Conservation (phyloP, 352 stramenopile genomes). For the Thalassiosira pacifica region DNA sequence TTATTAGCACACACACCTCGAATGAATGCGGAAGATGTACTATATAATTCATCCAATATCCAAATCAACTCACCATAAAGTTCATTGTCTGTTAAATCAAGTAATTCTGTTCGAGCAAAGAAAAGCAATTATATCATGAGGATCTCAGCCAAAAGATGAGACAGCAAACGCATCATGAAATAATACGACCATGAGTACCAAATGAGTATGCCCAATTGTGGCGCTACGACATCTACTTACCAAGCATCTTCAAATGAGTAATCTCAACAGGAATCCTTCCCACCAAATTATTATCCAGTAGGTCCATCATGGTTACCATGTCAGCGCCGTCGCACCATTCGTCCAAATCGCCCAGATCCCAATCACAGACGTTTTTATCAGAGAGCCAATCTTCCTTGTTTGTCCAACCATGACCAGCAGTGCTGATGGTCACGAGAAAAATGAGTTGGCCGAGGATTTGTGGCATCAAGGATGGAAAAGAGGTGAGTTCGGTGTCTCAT, state of each 20-base stretch:
- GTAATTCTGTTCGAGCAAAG: slow-evolving; percentile 18
- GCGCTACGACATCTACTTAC: too few species aligned
- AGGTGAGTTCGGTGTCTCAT: too few species aligned
- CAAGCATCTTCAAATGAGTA: slow-evolving; percentile 38
- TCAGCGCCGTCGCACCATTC: slow-evolving; percentile 25
- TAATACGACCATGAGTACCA: background rate
- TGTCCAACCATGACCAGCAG: slow-evolving; percentile 36
- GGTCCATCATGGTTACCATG: slow-evolving; percentile 47
- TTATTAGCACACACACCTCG: background rate
- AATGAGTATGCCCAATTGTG: background rate
- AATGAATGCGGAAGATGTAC: background rate
- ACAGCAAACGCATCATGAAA: background rate
- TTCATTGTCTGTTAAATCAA: slow-evolving; percentile 60
- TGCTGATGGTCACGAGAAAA: slow-evolving; percentile 2
- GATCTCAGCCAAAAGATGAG: too few species aligned
- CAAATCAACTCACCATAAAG: slow-evolving; percentile 44
- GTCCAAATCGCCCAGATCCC: slow-evolving; percentile 30
- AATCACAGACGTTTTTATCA: slow-evolving; percentile 38
- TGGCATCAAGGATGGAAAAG: too few species aligned
- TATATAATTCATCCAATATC: slow-evolving; percentile 3
- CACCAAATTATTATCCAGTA: slow-evolving; percentile 52
- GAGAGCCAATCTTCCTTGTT: slow-evolving; percentile 36
- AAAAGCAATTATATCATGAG: slow-evolving; percentile 26
- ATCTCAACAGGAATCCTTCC: slow-evolving; percentile 56
- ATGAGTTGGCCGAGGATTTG: too few species aligned